Base-by-base conservation (phyloP, 495 filamentous ascomycete genomes). In the Annulohypoxylon stygium region DNA sequence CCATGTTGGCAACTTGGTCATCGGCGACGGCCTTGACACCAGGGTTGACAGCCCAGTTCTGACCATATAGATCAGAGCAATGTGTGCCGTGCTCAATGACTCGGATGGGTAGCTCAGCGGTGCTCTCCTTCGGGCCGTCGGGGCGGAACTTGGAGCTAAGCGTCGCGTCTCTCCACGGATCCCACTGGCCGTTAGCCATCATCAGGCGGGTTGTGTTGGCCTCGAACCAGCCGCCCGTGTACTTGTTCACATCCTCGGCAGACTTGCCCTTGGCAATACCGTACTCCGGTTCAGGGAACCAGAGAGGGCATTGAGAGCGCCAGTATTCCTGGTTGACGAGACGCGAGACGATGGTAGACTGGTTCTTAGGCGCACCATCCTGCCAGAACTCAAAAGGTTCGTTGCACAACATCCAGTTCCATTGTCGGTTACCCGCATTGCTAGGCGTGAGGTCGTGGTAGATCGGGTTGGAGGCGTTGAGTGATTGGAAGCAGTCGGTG, bases 351-450 rank as follows among this genome's bases (percentile, higher is more conserved):
- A 91, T 78, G 59, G 69, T 81, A 8, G 77, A 64, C 0, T 65
- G 71, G 59, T 71, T 71, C 7, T 69, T 33, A 1, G 89, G 89
- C 4, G 89, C 86, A 39, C 86, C 88, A 53, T 77, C 84, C 71
- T 89, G 87, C 88, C 88, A 90, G 70, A 83, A 88, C 70, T 81
- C 86, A 59, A 89, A 75, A 37, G 90, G 89, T 79, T 92, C 88
- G 75, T 91, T 91, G 82, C 90, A 91, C 41, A 89, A 79, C 76
- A 91, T 82, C 88, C 88, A 91, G 67, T 83, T 78, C 90, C 89
- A 92, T 67, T 91, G 90, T 12, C 88, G 80, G 78, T 91, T 81
- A 48, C 79, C 74, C 6, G 70, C 69, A 76, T 91, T 91, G 69
- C 61, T 60, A 0, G 87, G 83, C 1, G 82, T 78, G 14, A 81